phyloP scores from a whole-genome alignment of 306 rosid species.

The Rosa multiflora region DNA sequence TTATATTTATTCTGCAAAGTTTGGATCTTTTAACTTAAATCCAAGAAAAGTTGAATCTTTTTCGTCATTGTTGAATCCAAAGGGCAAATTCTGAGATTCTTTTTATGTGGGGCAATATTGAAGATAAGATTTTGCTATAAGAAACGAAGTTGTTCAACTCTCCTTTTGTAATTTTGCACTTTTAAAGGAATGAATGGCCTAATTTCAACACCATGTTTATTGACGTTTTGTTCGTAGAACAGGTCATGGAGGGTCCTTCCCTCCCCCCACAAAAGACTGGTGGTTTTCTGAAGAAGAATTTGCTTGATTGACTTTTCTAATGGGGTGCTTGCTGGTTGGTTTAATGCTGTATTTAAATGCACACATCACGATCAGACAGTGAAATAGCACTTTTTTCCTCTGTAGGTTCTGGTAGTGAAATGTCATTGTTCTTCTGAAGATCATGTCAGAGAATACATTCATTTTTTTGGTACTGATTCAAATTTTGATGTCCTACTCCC shows the following conservation, averaged over 20 bases:
- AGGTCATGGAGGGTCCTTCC: constrained; percentile 15
- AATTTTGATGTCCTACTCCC: constrained; percentile 21
- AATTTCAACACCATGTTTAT: constrained; percentile 16
- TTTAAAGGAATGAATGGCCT: background rate
- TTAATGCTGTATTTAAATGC: constrained; percentile 19
- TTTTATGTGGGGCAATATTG: background rate
- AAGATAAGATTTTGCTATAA: background rate
- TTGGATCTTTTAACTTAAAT: background rate
- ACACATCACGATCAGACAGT: background rate
- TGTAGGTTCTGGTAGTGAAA: constrained; percentile 26
- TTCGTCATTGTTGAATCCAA: background rate
- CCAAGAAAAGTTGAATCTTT: background rate
- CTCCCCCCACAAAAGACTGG: constrained; percentile 7
- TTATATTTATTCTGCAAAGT: background rate
- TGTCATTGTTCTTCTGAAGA: constrained; percentile 40
- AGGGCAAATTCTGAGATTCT: background rate
- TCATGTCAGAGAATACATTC: constrained; percentile 23
- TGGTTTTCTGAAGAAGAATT: constrained; percentile 16
- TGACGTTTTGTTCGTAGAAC: constrained; percentile 24
- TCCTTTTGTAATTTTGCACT: background rate
- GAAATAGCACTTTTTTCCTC: background rate
- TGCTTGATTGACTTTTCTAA: constrained; percentile 21
- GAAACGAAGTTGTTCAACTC: background rate
- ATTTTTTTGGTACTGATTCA: constrained; percentile 22
- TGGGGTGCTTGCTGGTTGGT: constrained; percentile 25